Conservation (phyloP, 768 basidiomycete genomes). For the Auricularia sp. region DNA sequence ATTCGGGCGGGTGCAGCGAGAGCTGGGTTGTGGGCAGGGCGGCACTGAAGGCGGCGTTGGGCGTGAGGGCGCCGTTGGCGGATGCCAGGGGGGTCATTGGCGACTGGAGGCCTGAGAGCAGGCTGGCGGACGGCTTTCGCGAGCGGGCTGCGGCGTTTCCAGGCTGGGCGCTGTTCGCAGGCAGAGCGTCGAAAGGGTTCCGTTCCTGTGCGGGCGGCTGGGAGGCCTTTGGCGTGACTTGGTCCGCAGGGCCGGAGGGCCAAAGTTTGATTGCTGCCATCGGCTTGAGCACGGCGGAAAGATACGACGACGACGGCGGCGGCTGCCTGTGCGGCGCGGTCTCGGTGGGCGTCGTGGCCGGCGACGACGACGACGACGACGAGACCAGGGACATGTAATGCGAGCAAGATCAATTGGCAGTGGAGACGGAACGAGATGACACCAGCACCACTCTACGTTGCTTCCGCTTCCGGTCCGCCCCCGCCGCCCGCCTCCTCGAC, state of each 20-base stretch:
- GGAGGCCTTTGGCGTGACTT: conserved; percentile 49
- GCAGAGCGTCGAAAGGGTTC: conserved; percentile 54
- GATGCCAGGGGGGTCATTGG: conserved; percentile 27
- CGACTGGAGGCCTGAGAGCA: conserved; percentile 18
- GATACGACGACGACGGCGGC: conserved; percentile 11
- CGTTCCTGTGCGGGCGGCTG: conserved; percentile 33
- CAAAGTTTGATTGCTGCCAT: conserved; percentile 59
- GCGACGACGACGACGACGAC: conserved; percentile 16
- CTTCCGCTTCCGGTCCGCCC: neutral
- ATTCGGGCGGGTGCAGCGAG: conserved; percentile 78
- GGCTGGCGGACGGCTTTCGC: conserved; percentile 1
- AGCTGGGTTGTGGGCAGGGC: conserved; percentile 48
- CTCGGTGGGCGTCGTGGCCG: conserved; percentile 19
- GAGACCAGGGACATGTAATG: conserved; percentile 2
- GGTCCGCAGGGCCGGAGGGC: conserved; percentile 42
- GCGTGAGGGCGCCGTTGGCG: conserved; percentile 29
- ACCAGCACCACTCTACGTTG: conserved; percentile 1
- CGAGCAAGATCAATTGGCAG: neutral
- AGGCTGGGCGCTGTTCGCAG: conserved; percentile 11
- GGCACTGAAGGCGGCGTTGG: conserved; percentile 39
- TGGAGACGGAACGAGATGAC: neutral
- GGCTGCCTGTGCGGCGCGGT: conserved; percentile 15
- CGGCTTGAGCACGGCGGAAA: conserved; percentile 10
- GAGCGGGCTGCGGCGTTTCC: neutral
- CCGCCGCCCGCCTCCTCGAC: conserved; percentile 12